Conservation (phyloP, 306 rosid species). For the Pterocarpus santalinus region DNA sequence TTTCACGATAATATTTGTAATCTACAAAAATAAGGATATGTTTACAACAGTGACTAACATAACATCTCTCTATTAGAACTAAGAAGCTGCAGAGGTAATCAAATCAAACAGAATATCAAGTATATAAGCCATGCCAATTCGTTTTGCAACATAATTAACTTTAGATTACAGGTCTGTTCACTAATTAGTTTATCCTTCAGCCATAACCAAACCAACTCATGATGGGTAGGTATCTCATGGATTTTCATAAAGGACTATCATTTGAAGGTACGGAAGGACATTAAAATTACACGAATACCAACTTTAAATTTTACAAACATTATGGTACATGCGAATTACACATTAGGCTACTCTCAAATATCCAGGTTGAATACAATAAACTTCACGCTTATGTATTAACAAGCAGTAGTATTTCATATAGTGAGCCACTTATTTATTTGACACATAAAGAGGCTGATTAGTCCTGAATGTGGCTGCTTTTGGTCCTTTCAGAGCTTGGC, state of each 20-base stretch:
- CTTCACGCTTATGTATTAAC: neutral
- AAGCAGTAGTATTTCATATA: neutral
- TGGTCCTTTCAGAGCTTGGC: constrained; percentile 64
- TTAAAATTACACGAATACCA: neutral
- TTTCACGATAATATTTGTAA: too few species aligned
- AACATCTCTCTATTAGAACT: neutral
- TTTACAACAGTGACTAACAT: neutral
- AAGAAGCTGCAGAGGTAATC: neutral
- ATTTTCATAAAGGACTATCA: too few species aligned
- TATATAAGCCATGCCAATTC: neutral
- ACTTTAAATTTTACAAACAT: neutral
- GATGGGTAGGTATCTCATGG: neutral
- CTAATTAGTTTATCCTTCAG: neutral
- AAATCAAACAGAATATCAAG: neutral
- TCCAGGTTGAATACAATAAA: constrained; percentile 16
- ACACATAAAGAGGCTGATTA: neutral
- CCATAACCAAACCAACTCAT: constrained; percentile 3
- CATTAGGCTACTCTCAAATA: neutral
- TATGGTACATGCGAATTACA: constrained; percentile 8
- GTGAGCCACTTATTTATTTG: constrained; percentile 5
- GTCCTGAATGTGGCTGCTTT: neutral
- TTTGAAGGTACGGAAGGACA: too few species aligned
- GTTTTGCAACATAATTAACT: neutral
- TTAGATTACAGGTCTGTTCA: neutral
- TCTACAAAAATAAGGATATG: too few species aligned